A percentile compares a stretch with the other conserved stretches of the same genome.
These are phyloP conservation scores for Pythium phragmiticola DNA, from an alignment of 352 stramenopile species.

Conservation along the genomic window DNA sequence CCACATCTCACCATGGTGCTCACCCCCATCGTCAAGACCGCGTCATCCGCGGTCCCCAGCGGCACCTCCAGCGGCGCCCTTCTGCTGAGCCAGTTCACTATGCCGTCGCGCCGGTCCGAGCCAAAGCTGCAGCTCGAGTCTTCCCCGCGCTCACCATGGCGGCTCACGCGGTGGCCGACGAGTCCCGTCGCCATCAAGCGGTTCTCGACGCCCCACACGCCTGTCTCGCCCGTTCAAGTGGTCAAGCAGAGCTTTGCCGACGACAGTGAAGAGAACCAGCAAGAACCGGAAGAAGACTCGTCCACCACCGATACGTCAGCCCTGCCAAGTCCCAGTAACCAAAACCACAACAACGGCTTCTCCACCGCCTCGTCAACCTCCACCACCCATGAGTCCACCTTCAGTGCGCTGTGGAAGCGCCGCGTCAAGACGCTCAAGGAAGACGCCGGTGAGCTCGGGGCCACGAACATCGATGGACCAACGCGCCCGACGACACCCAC, in stretches of 20 bases:
- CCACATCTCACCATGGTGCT: constrained; percentile 18
- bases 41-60: constrained; percentile 3
- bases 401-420: constrained; percentile 24
- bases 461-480: neutral
- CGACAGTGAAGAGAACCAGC: constrained; percentile 21
- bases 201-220: constrained; percentile 16
- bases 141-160: constrained; percentile 16
- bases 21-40: constrained; percentile 14
- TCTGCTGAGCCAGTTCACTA: constrained; percentile 14
- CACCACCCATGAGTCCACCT: constrained; percentile 10
- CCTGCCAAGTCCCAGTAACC: constrained; percentile 8
- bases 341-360: neutral
- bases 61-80: neutral
- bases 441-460: neutral
- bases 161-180: constrained; percentile 21
- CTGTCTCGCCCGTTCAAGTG: constrained; percentile 17
- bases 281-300: constrained; percentile 7
- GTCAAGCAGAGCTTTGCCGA: constrained; percentile 24
- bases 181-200: constrained; percentile 24
- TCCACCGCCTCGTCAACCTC: neutral
- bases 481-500: neutral
- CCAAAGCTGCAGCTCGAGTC: constrained; percentile 25
- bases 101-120: constrained; percentile 25
- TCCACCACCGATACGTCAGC: neutral
- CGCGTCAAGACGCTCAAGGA: constrained; percentile 18